Base-by-base conservation (phyloP, 1,284 basidiomycete genomes). In the Apiotrichum domesticum region DNA sequence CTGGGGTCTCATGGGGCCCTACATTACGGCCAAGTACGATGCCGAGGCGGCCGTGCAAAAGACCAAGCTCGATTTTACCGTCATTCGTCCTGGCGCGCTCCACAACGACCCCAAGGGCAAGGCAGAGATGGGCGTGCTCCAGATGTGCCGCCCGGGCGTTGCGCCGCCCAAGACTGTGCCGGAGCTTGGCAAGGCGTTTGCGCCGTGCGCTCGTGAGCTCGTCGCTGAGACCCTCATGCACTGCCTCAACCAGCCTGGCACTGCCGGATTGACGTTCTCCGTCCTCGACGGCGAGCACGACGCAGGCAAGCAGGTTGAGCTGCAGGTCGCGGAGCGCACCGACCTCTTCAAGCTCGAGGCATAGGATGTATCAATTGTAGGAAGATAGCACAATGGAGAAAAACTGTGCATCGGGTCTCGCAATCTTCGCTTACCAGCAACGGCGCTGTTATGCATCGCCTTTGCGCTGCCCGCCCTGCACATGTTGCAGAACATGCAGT, bases 201-300 rank as follows among this genome's bases (percentile, higher is more conserved):
- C 14, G 5, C 47, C 47, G 7, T 39, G 35, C 21, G 11, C 47
- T 21, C 47, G 47, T n/a, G 47, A 49, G 35, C 47, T 49, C n/a
- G 47, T 49, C n/a, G 47, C 34, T 21, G 35, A 37, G 11, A 49
- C 47, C 5, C 11, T 49, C 35, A 40, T 40, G n/a, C n/a, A 39
- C 5, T 49, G 35, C 9, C 37, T 49, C n/a, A 35, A 11, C 3
- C 35, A 49, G 35, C 35, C 35, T 7, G 47, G 47, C 14, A 39
- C 47, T 8, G 37, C n/a, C 6, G 11, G 47, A 35, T 21, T 49
- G 13, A 49, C 35, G 35, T 49, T 49, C 14, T 8, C 15, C 14
- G 47, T 49, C 14, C 4, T 49, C 35, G 47, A 49, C 35, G 47
- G 47, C 14, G 47, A 49, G 11, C 47, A 49, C 41, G 41, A 42